Conservation (phyloP, 2,329 filamentous ascomycete genomes). For the Coniosporium tulheliwenetii region DNA sequence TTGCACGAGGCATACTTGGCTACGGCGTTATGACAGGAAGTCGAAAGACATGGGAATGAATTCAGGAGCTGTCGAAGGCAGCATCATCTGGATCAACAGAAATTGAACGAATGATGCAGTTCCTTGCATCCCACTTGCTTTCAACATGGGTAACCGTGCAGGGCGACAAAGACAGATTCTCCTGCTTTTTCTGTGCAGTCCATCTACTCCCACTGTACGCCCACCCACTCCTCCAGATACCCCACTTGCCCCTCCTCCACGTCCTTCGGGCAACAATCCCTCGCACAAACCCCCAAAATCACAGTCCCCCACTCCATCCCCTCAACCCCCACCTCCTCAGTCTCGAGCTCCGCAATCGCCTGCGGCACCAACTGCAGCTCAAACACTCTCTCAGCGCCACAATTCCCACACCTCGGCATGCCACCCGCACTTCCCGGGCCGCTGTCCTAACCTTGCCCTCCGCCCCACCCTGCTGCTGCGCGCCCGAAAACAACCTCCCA, state of each 20-base stretch:
- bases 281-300: conserved; percentile 68
- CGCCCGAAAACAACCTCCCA: conserved; percentile 40
- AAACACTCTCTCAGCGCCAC: conserved; percentile 61
- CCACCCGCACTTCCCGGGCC: conserved; percentile 18
- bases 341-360: conserved; percentile 77
- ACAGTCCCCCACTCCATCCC: conserved; percentile 99
- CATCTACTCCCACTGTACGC: conserved; percentile 90
- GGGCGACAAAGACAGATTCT: too few relatives aligned
- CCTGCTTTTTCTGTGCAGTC: conserved; percentile 7
- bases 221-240: conserved; percentile 92
- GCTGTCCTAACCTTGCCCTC: conserved; percentile 15
- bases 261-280: conserved; percentile 53
- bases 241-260: conserved; percentile 47
- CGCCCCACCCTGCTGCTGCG: conserved; percentile 10
- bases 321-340: conserved; percentile 47
- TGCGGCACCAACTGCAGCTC: conserved; percentile 88
- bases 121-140: too few relatives aligned
- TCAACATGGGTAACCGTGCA: too few relatives aligned
- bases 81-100: too few relatives aligned
- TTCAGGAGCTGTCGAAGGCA: too few relatives aligned
- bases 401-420: conserved; percentile 64
- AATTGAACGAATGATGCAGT: too few relatives aligned
- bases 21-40: too few relatives aligned
- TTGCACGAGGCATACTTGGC: too few relatives aligned
- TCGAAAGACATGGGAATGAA: too few relatives aligned